Evolutionary conservation across 1,284 basidiomycete genomes (phyloP), one percentile per base, ranked within the genome.

Genomic region (Microbotryum violaceum): DNA sequence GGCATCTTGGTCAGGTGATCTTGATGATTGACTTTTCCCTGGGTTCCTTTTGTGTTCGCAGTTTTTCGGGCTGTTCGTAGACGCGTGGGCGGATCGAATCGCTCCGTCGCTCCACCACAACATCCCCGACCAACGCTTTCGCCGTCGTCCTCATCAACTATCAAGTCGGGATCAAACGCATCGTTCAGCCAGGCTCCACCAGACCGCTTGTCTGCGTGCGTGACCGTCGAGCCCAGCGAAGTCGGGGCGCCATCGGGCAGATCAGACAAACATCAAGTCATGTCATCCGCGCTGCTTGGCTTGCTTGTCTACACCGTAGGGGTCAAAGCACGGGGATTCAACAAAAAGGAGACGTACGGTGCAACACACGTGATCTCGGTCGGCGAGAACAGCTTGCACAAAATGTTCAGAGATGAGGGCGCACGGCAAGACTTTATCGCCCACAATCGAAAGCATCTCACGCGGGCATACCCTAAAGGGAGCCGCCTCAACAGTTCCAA

Each of bases 301-400:
- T 81, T 97, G 18, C 82, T 97, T 10, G 86, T 98, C 23, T 98
- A 98, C 75, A 97, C 94, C 2, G 84, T 94, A 49, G 96, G 94
- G 14, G 92, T 98, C 69, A 94, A 94, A 75, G 56, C 54, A 18
- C 57, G 67, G 37, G 68, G 94, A 0, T 83, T 98, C 74, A 90
- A 91, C 77, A 88, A 91, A 76, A 87, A 92, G 67, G 87, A 91
- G 67, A 78, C 81, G 37, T 99, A 99, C 74, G 86, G 85, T 2
- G 82, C 86, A 0, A 86, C 91, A 71, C 90, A 98, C 72, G 82
- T 97, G 73, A 93, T 98, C 74, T 96, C 91, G 6, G 80, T 99
- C 5, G 93, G 91, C 0, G 96, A 99, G 77, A 84, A 80, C 64
- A 84, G 83, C n/a, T 85, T 84, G 57, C 74, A 73, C 60, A 79